phyloP scores from a whole-genome alignment of 345 rosid genomes.

The Hevea brasiliensis region DNA sequence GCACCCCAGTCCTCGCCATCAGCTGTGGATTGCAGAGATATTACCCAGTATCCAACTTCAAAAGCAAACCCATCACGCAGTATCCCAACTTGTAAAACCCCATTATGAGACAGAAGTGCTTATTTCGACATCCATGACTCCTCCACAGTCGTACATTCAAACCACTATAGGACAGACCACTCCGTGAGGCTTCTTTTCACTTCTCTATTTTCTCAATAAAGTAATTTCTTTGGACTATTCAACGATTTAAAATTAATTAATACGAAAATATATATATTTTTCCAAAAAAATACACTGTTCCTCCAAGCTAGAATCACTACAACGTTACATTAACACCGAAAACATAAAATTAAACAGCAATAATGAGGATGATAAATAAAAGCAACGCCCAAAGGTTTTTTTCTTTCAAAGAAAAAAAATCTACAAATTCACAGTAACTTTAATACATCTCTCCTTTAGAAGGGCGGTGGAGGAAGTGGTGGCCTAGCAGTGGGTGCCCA shows the following conservation, averaged over 20 bases:
- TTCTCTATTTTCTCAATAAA: neutral
- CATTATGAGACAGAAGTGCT: neutral
- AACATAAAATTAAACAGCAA: neutral
- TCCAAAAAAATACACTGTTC: neutral
- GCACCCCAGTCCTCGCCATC: neutral
- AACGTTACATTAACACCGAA: neutral
- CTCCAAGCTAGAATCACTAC: neutral
- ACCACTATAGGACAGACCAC: neutral
- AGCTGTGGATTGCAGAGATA: neutral
- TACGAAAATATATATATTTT: too few relatives aligned
- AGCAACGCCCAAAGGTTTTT: neutral
- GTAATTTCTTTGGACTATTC: neutral
- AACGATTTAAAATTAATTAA: too few relatives aligned
- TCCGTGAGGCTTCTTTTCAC: neutral
- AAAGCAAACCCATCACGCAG: constrained; percentile 3
- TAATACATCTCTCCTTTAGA: constrained; percentile 15
- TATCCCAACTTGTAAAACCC: neutral
- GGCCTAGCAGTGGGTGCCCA: constrained; percentile 78
- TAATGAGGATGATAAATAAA: neutral
- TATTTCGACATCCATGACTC: constrained; percentile 6
- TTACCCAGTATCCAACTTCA: constrained; percentile 16
- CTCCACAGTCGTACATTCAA: neutral
- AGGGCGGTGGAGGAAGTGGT: constrained; percentile 46
- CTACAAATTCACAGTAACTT: neutral
- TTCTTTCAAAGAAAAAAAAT: neutral